Evolutionary conservation across 2,329 filamentous ascomycete species (phyloP).

Genomic region (Phaeosphaeriaceae sp.): DNA sequence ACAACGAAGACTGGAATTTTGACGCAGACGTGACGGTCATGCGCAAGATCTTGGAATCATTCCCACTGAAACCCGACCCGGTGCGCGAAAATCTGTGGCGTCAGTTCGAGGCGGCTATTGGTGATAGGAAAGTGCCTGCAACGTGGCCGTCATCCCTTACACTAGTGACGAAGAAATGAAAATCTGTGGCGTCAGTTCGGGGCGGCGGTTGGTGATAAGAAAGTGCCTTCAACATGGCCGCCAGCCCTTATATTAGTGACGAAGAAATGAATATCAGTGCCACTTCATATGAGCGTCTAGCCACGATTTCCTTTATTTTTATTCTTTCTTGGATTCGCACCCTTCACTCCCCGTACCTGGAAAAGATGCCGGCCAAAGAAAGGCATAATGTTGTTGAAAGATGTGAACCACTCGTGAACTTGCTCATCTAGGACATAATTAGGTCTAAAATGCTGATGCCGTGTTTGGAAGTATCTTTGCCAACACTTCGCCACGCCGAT

Average conservation of each 20-base stretch:
- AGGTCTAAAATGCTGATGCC: too few relatives aligned
- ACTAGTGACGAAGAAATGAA: not conserved
- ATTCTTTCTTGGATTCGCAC: too few relatives aligned
- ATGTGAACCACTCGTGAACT: too few relatives aligned
- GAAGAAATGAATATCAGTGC: too few relatives aligned
- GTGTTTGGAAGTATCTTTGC: too few relatives aligned
- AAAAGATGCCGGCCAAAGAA: too few relatives aligned
- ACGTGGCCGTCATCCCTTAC: constrained; percentile 2
- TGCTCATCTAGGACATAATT: too few relatives aligned
- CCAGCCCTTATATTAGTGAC: not conserved
- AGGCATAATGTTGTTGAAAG: too few relatives aligned
- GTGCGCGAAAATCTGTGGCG: constrained; percentile 7
- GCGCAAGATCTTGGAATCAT: constrained; percentile 7
- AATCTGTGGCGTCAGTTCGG: not conserved
- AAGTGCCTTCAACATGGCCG: constrained; percentile 3
- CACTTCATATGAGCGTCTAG: too few relatives aligned
- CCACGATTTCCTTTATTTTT: too few relatives aligned
- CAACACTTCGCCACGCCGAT: too few relatives aligned
- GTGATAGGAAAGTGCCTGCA: constrained; percentile 2
- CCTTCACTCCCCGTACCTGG: too few relatives aligned
- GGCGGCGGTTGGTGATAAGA: constrained; percentile 2
- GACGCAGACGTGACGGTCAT: constrained; percentile 3
- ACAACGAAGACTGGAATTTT: constrained; percentile 2
- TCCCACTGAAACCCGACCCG: constrained; percentile 3
- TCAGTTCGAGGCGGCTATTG: constrained; percentile 3